Evolutionary conservation across 2,329 filamentous ascomycete genomes (phyloP), one percentile per base, ranked within the genome.

Genomic region (Phialocephala sp.): DNA sequence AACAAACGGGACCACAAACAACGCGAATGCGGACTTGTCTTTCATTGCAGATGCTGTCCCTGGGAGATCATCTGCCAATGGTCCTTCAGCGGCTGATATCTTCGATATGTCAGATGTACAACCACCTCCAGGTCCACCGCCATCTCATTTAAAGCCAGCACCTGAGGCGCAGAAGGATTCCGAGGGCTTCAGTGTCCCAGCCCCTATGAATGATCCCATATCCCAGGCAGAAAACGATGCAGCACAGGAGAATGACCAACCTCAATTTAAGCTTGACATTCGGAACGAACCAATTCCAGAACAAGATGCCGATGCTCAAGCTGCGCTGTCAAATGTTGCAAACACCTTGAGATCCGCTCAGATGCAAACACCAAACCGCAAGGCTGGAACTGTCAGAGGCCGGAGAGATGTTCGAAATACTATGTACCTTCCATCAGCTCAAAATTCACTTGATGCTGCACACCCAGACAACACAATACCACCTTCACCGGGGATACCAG

Each of bases 381-480:
- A 88, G 73, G 81, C 86, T 15, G 90, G 91, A 55, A 97, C 93
- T 15, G 82, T 97, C 18, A 87, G 95, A 71, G 95, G 95, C 60
- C 90, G 95, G 67, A 87, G 95, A 75, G 94, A 98, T 76, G 92
- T 96, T 68, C 88, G 94, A 66, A 97, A 97, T 78, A 97, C 94
- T 1, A 89, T 97, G 62, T 94, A 95, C 75, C 84, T 94, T 69
- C 90, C 92, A 14, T 11, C 59, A 47, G 79, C 79, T 47, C 73
- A 79, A 12, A 72, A 68, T 24, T 71, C 71, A 9, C 68, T 75
- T 20, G 72, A 74, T 12, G 68, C 71, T 24, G 43, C 59, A 24
- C 62, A 47, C 15, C 37, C 64, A 4, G 71, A 73, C 18, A 68
- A 57, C 58, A 59, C 66, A 56, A 55, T 72, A 22, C 75, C 74